A percentile compares a stretch with the other conserved stretches of the same genome.
These are phyloP conservation scores for Penicillium sp. DNA, from an alignment of 2,329 filamentous ascomycete genomes.

Conservation along the genomic window DNA sequence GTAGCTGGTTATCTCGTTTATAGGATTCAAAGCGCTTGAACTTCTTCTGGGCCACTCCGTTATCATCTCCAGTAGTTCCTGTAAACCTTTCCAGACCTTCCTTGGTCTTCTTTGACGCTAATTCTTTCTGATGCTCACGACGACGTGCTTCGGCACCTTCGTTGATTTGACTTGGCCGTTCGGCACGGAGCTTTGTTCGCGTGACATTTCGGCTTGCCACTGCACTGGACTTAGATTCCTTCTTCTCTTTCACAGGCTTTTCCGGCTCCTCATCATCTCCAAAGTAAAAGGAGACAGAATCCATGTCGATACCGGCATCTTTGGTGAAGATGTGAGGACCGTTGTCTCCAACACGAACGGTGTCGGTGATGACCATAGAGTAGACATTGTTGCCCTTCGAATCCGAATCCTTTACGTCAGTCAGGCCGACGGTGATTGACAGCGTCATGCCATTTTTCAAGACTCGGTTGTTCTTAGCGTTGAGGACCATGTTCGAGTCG, in stretches of 20 bases:
- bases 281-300: conserved; percentile 97
- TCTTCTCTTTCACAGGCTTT: conserved; percentile 74
- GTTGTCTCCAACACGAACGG: conserved; percentile 71
- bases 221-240: conserved; percentile 74
- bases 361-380: conserved; percentile 86
- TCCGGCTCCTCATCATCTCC: conserved; percentile 85
- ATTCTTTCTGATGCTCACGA: conserved; percentile 86
- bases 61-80: conserved; percentile 75
- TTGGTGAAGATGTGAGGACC: conserved; percentile 80
- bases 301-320: conserved; percentile 83
- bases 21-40: conserved; percentile 99
- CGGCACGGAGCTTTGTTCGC: conserved; percentile 83
- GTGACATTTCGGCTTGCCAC: conserved; percentile 94
- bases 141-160: conserved; percentile 85
- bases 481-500: conserved; percentile 76
- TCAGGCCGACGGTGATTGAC: conserved; percentile 81
- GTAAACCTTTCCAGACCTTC: conserved; percentile 81
- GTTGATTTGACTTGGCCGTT: conserved; percentile 79
- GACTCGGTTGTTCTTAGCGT: conserved; percentile 73
- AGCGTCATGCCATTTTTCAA: conserved; percentile 98
- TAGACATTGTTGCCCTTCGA: conserved; percentile 85
- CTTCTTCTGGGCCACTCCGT: conserved; percentile 91
- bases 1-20: conserved; percentile 94
- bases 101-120: conserved; percentile 79
- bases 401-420: conserved; percentile 78